phyloP scores from a whole-genome alignment of 106 monocot genomes.

The Phalaenopsis aphrodite region DNA sequence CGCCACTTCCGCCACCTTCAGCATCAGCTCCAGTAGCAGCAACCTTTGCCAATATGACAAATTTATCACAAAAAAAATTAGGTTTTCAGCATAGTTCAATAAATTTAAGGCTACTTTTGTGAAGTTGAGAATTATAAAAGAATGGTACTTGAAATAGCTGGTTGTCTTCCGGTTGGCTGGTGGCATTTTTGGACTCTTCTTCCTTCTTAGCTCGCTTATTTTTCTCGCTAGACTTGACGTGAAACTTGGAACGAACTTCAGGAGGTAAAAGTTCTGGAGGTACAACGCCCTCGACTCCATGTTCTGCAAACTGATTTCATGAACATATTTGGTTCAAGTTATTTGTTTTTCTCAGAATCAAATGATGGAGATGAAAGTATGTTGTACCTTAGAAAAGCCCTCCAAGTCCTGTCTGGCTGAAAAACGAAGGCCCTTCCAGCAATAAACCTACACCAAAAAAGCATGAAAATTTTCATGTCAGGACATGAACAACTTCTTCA shows the following conservation, averaged over 20 bases:
- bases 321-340: neutral
- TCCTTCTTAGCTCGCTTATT: slow-evolving; percentile 74
- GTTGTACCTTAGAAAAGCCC: slow-evolving; percentile 74
- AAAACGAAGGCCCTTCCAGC: slow-evolving; percentile 95
- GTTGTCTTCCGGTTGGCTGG: slow-evolving; percentile 42
- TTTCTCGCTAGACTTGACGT: slow-evolving; percentile 66
- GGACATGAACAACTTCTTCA: neutral
- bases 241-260: slow-evolving; percentile 74
- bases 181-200: slow-evolving; percentile 56
- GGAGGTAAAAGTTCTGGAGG: slow-evolving; percentile 83
- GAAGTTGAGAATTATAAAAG: neutral
- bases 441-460: slow-evolving; percentile 68
- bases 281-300: slow-evolving; percentile 92
- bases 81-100: neutral
- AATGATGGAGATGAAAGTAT: neutral
- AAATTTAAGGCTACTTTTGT: neutral
- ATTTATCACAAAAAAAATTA: neutral
- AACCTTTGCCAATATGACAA: slow-evolving; percentile 17
- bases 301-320: slow-evolving; percentile 55
- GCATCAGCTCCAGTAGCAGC: slow-evolving; percentile 31
- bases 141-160: slow-evolving; percentile 33
- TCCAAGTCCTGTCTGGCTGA: slow-evolving; percentile 92
- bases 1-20: slow-evolving; percentile 48
- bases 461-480: neutral
- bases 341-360: neutral